Conservation (phyloP, 2,329 filamentous ascomycete genomes). For the Chaetomiaceae sp. region DNA sequence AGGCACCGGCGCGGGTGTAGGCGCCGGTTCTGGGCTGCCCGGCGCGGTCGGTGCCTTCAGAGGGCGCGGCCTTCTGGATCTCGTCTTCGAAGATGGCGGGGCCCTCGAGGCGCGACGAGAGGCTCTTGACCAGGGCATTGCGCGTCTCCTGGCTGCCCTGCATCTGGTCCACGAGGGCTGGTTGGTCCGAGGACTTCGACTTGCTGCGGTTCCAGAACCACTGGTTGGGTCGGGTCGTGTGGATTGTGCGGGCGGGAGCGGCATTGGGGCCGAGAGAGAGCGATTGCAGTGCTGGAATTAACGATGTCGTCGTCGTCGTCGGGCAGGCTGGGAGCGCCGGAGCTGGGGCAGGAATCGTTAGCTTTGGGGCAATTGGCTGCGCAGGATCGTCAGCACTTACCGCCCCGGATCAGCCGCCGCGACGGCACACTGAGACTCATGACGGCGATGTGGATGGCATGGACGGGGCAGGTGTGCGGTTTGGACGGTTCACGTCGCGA, state of each 20-base stretch:
- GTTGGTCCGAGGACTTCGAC: slow-evolving; percentile 19
- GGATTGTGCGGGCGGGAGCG: slow-evolving; percentile 24
- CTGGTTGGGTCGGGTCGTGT: slow-evolving; percentile 28
- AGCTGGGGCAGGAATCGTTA: neutral
- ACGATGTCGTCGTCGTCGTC: slow-evolving; percentile 13
- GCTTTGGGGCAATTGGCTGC: neutral
- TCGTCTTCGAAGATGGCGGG: slow-evolving; percentile 48
- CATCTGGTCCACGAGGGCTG: slow-evolving; percentile 6
- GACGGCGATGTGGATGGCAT: slow-evolving; percentile 26
- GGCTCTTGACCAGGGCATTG: slow-evolving; percentile 11
- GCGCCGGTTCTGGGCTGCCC: neutral
- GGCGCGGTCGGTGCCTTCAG: neutral
- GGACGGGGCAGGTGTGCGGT: slow-evolving; percentile 9
- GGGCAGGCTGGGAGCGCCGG: slow-evolving; percentile 7
- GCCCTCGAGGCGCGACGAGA: slow-evolving; percentile 33
- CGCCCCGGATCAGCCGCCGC: slow-evolving; percentile 53
- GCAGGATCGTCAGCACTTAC: slow-evolving; percentile 38
- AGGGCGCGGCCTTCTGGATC: slow-evolving; percentile 1
- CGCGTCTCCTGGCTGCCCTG: slow-evolving; percentile 9
- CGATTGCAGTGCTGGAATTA: slow-evolving; percentile 21
- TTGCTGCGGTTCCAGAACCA: slow-evolving; percentile 31
- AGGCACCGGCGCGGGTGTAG: slow-evolving; percentile 22
- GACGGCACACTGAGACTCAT: slow-evolving; percentile 64
- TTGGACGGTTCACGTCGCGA: slow-evolving; percentile 5
- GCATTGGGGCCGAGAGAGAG: slow-evolving; percentile 16